Base-by-base conservation (phyloP, 192 early-diverging fungal genomes). In the Podila horticola region DNA sequence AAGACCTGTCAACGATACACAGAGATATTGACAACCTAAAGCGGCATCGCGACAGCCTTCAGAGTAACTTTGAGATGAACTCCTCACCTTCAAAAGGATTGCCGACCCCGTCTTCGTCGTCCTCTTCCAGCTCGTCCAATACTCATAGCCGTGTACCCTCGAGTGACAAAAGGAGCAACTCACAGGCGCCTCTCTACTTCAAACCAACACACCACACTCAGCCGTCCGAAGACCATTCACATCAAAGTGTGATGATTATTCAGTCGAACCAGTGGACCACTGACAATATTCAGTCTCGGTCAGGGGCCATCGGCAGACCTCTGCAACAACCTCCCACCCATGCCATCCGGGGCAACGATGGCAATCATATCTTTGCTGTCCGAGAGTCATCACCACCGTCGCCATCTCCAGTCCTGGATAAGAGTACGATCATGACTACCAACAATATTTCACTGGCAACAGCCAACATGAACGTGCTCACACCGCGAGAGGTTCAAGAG, bases 201-300 rank as follows among this genome's bases (percentile, higher is more conserved):
- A 79, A 79, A 30, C 75, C 75, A 22, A 61, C 75, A 17, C 69
- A 79, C 45, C 69, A 71, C 34, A 34, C 11, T 34, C 29, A 69
- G 55, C 41, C 67, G 7, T 20, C 22, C 13, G 61, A 50, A n/a
- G 30, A 52, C 6, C 36, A 69, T 5, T 10, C 52, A 1, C 68
- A 59, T 17, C 74, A 75, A 26, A 69, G 60, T 45, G 57, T 65
- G 10, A 76, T 70, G 67, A 50, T 69, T 29, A 76, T 70, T 41
- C 74, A 76, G 52, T 76, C 67, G n/a, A 70, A 52, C 26, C 74
- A 70, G 30, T 76, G 74, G 74, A 66, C 52, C 20, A 29, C 30
- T 26, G 67, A 70, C 29, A 68, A 10, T 26, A 26, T 4, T 22
- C 45, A 38, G 45, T 20, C 11, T 1, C 59, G 8, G 59, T 38